phyloP scores from a whole-genome alignment of 2,329 filamentous ascomycete genomes.

The Trichocomaceae sp. region DNA sequence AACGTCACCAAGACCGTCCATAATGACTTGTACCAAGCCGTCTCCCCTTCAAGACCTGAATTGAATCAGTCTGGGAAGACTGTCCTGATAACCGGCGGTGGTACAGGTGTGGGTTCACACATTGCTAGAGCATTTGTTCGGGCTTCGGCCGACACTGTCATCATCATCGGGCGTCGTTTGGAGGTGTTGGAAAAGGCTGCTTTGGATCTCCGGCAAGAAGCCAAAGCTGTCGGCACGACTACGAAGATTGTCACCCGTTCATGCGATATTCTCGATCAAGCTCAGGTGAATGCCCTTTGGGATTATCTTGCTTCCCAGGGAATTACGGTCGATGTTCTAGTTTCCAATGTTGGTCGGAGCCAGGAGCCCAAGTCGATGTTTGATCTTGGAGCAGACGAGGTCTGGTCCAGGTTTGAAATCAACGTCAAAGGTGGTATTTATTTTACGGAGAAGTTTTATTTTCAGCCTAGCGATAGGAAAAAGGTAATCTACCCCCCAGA shows the following conservation, averaged over 20 bases:
- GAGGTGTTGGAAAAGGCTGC: slow-evolving; percentile 28
- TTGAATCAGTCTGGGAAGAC: slow-evolving; percentile 37
- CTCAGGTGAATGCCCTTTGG: background rate
- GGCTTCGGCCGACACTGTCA: slow-evolving; percentile 40
- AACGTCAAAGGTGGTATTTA: background rate
- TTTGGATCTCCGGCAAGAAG: slow-evolving; percentile 3
- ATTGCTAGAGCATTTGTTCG: slow-evolving; percentile 39
- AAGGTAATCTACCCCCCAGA: background rate
- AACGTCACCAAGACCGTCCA: slow-evolving; percentile 2
- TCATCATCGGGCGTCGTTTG: slow-evolving; percentile 39
- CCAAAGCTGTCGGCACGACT: background rate
- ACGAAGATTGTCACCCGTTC: background rate
- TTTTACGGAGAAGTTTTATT: slow-evolving; percentile 1
- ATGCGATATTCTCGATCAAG: background rate
- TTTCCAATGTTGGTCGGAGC: slow-evolving; percentile 32
- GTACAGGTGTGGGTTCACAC: slow-evolving; percentile 41
- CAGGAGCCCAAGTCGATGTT: slow-evolving; percentile 9
- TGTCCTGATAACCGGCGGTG: slow-evolving; percentile 41
- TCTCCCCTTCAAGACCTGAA: slow-evolving; percentile 36
- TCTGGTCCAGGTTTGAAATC: background rate
- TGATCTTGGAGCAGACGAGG: background rate
- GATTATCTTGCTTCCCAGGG: background rate
- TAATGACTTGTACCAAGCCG: slow-evolving; percentile 20
- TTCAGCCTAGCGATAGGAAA: background rate
- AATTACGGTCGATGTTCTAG: slow-evolving; percentile 32